Evolutionary conservation across 352 stramenopile species (phyloP), one percentile per base, ranked within the genome.

Genomic region (Pythium phragmiticola): DNA sequence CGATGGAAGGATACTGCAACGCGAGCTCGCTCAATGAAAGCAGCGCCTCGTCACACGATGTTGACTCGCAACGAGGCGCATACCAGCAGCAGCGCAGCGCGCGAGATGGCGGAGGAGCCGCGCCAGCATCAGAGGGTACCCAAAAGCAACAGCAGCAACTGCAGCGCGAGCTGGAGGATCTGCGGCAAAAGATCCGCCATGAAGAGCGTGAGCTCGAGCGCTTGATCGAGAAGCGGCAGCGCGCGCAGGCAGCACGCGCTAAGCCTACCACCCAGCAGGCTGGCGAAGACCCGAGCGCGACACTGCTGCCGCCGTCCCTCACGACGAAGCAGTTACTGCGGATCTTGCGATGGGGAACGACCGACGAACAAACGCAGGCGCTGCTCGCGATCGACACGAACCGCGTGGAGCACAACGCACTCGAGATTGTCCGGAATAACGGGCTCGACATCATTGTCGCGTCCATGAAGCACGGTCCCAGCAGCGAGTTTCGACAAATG

Each of bases 401-500:
- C 46, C 52, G 39, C 4, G 43, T 56, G 7, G 59, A 60, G 13
- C 59, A 66, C 53, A 57, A 28, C 7, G 57, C 58, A 1, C 26
- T 48, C 16, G 59, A 72, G 21, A 59, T 72, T 28, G 43, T 66
- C 21, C 58, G 65, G 4, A 47, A 67, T 16, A 67, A 63, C 23
- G 65, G 65, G 2, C 58, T 72, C 11, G 65, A 72, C 17, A 62
- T 67, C 16, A 36, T 72, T n/a, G 54, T 72, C 14, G 57, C 65
- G 14, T 57, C 33, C 21, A 57, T 72, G 42, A 66, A 72, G 41
- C 65, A 72, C 41, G 65, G 65, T 14, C 59, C 66, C 59, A 72
- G 58, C 47, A 57, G 30, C 41, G 58, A 59, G 47, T 72, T 67
- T 36, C 65, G 65, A 12, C 46, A 63, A 16, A 56, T 30, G 7